A percentile compares a stretch with the other conserved stretches of the same genome.
Conservation (phyloP, 306 rosid species). For the Notholithocarpus densiflorus region DNA sequence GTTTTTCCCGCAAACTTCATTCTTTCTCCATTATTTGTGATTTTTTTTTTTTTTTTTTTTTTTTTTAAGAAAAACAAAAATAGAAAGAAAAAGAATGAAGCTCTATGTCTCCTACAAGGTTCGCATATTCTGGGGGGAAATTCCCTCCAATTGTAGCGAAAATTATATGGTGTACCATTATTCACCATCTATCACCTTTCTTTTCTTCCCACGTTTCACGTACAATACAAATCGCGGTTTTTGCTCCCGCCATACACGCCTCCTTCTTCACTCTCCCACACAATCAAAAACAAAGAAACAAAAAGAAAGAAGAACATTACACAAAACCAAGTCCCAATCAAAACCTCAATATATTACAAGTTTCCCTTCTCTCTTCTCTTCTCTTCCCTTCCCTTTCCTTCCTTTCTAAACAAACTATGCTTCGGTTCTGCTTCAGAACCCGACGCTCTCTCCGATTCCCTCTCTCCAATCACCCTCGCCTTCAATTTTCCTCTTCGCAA, state of each 20-base stretch:
- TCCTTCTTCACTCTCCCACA: too few species aligned
- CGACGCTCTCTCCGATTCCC: conserved; percentile 44
- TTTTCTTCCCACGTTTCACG: background rate
- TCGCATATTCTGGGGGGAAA: conserved; percentile 9
- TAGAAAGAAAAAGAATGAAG: background rate
- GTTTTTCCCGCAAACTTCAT: too few species aligned
- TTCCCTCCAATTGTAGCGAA: background rate
- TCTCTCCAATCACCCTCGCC: conserved; percentile 16
- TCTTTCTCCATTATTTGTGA: too few species aligned
- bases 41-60: too few species aligned
- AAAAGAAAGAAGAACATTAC: background rate
- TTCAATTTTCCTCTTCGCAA: conserved; percentile 30
- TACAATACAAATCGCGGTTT: background rate
- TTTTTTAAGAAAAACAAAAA: background rate
- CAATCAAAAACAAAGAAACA: too few species aligned
- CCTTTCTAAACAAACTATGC: conserved; percentile 28
- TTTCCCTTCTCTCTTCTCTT: background rate
- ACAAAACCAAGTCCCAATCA: background rate
- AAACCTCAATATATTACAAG: background rate
- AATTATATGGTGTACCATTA: too few species aligned
- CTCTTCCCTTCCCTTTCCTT: too few species aligned
- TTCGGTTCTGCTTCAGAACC: conserved; percentile 47
- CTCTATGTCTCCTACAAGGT: background rate
- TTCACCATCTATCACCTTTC: background rate
- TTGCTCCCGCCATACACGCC: conserved; percentile 36